Evolutionary conservation across 305 asterid species (phyloP), one percentile per base, ranked within the genome.

Genomic region (Ajuga reptans): DNA sequence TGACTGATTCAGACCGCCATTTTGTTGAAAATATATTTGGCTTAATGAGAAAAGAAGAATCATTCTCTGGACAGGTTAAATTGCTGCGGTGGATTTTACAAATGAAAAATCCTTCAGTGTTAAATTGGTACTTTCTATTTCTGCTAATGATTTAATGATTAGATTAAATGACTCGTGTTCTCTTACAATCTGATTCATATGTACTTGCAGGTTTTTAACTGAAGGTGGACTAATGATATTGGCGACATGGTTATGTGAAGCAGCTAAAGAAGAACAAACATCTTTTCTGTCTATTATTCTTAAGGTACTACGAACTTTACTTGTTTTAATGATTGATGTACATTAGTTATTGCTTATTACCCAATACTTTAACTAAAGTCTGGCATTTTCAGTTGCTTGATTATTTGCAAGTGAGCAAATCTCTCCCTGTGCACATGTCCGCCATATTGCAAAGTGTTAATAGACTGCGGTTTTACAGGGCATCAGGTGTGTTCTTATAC

Each of bases 221-320:
- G 87, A 93, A 76, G 97, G 95, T n/a, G 96, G 99, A 54, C 80
- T 87, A 59, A 82, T 90, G 96, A 87, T 93, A 74, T 82, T 93
- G 77, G 97, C 95, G 3, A 86, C 96, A 50, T 93, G 97, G 99
- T 75, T 93, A 83, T 80, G 90, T 81, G 88, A 89, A 81, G 96
- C 97, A 49, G 93, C 89, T 68, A 68, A 69, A 21, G 97, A 93
- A 84, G 99, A 93, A 75, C 99, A 93, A 76, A 84, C 97, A 15
- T 86, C 87, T 69, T 84, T 81, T 79, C 85, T 93, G 72, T 80
- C 77, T 74, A 78, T 76, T 77, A 78, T 89, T 70, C 89, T 93
- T 73, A 86, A 87, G 94, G 99, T 93, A 33, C 29, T 42, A 39
- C 31, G 43, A 42, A 33, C 27, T 75, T 21, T 64, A 50, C 9